Conservation (phyloP, 805 yeast species). For the Ogataea trehalophila region DNA sequence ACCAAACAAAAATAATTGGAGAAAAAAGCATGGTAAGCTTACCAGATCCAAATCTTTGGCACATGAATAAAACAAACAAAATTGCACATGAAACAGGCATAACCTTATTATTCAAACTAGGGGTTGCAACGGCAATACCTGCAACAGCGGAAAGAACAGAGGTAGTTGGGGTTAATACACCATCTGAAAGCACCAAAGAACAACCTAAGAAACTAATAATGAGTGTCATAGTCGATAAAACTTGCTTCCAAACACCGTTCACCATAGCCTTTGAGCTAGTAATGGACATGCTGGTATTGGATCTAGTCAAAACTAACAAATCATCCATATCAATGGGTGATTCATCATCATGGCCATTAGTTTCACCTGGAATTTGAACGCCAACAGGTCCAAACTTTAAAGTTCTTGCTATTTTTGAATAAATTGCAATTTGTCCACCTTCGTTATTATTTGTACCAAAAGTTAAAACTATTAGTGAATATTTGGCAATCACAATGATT, state of each 20-base stretch:
- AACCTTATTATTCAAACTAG: conserved; percentile 35
- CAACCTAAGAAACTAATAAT: conserved; percentile 48
- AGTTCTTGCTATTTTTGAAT: conserved; percentile 49
- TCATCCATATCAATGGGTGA: conserved; percentile 26
- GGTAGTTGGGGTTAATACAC: conserved; percentile 59
- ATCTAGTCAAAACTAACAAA: conserved; percentile 32
- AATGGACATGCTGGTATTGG: conserved; percentile 32
- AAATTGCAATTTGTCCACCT: conserved; percentile 63
- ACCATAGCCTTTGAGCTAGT: conserved; percentile 14
- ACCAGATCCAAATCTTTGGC: conserved; percentile 48
- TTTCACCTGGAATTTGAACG: conserved; percentile 37
- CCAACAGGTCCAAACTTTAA: conserved; percentile 44
- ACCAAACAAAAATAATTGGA: conserved; percentile 51
- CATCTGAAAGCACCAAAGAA: conserved; percentile 54
- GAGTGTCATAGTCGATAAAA: conserved; percentile 32
- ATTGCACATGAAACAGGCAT: conserved; percentile 48
- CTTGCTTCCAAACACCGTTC: conserved; percentile 24
- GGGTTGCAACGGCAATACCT: conserved; percentile 51
- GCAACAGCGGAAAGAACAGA: conserved; percentile 54
- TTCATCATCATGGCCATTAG: not conserved
- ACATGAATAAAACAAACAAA: conserved; percentile 38
- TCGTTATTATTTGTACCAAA: conserved; percentile 56
- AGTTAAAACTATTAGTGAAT: conserved; percentile 42
- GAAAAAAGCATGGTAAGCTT: conserved; percentile 47
- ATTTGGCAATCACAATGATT: conserved; percentile 48